These are phyloP conservation scores for Austroboletus eburneus DNA, from an alignment of 768 basidiomycete species.

Conservation along the genomic window DNA sequence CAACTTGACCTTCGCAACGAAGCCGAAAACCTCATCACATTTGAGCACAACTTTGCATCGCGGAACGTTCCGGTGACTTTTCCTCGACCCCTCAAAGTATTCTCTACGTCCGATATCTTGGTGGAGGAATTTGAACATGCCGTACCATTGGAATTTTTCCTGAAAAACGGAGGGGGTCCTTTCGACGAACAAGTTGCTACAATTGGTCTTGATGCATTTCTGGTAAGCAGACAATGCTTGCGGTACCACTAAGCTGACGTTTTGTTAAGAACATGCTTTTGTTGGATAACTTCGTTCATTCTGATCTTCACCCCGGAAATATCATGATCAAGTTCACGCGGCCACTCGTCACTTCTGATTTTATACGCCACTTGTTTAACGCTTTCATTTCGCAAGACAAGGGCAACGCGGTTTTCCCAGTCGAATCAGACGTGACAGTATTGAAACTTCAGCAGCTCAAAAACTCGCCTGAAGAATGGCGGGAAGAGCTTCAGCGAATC, in stretches of 20 bases:
- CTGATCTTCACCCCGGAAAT: conserved; percentile 89
- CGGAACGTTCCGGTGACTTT: conserved; percentile 83
- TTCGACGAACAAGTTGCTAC: conserved; percentile 89
- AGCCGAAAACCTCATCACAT: conserved; percentile 78
- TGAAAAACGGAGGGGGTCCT: conserved; percentile 88
- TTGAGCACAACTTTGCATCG: conserved; percentile 81
- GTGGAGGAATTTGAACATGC: conserved; percentile 95
- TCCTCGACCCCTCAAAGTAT: conserved; percentile 78
- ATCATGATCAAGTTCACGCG: conserved; percentile 97
- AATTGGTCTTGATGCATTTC: conserved; percentile 89
- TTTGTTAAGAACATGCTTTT: conserved; percentile 86
- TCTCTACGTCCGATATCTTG: conserved; percentile 78
- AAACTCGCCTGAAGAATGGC: conserved; percentile 64
- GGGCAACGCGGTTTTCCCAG: conserved; percentile 21
- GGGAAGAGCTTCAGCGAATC: conserved; percentile 57
- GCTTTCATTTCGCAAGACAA: conserved; percentile 44
- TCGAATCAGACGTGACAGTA: conserved; percentile 60
- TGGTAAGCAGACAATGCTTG: conserved; percentile 49
- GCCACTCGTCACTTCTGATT: conserved; percentile 64
- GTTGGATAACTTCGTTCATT: conserved; percentile 95
- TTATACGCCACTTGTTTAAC: conserved; percentile 57
- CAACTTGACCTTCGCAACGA: conserved; percentile 91
- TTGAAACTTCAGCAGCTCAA: conserved; percentile 60
- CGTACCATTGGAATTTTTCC: conserved; percentile 79
- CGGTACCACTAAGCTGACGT: conserved; percentile 1